Evolutionary conservation across 2,329 filamentous ascomycete genomes (phyloP), one percentile per base, ranked within the genome.

Genomic region (Ramularia endophylla): DNA sequence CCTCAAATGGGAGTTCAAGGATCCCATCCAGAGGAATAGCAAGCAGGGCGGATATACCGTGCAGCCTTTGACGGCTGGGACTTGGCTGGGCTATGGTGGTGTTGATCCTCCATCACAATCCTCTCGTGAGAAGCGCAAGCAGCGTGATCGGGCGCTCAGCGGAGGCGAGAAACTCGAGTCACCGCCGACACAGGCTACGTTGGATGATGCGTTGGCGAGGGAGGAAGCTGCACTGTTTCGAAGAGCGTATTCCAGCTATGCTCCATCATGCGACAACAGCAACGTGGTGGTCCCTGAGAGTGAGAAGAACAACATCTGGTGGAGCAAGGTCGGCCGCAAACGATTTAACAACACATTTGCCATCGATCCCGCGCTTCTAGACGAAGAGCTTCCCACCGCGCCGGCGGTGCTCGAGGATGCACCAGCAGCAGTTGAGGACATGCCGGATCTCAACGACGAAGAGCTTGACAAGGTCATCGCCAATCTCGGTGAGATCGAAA

Each of bases 211-310:
- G 0, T 58, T 63, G 8, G 75, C 77, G 3, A 83, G 83, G 58
- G 54, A 60, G 34, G 78, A 87, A 64, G 85, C 89, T 52, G 74
- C 81, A 0, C 67, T 89, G 8, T 90, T 89, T 57, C 75, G 83
- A 20, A 79, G 82, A 40, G 85, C 81, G 1, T 90, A 88, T 61
- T 87, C 83, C 0, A 85, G 82, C 56, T 90, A 89, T 60, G 85
- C 85, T 5, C 85, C 85, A 0, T 80, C 76, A 38, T 81, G 78
- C 53, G 85, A 90, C 60, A 81, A 89, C 57, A 75, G 83, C 3
- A 77, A 74, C 9, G 82, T 85, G 5, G 71, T 88, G 43, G 70
- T 87, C 3, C 78, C 85, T 0, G 78, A 81, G 2, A 77, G 78
- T 25, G 72, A 79, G 36, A 77, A 85, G 44, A 78, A 80, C 38